A percentile compares a stretch with the other conserved stretches of the same genome.
Evolutionary conservation across 2,329 filamentous ascomycete genomes (phyloP).

Genomic region (Massarina eburnea): DNA sequence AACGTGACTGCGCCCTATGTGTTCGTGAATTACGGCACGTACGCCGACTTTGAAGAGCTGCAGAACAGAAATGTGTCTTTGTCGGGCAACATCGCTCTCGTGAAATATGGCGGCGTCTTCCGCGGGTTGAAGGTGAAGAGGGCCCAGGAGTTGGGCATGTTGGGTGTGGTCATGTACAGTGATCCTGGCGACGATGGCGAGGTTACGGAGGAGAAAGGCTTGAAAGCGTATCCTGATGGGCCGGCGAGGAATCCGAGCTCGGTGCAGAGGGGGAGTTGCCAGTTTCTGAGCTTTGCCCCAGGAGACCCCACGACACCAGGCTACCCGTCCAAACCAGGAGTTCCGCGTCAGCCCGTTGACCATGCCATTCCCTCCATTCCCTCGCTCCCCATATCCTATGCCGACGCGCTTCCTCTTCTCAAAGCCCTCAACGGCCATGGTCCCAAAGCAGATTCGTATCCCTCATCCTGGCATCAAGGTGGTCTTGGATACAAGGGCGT

Average conservation of each 20-base stretch:
- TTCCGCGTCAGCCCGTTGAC: slow-evolving; percentile 70
- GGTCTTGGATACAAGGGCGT: slow-evolving; percentile 80
- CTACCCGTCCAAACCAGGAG: slow-evolving; percentile 90
- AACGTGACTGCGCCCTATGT: slow-evolving; percentile 88
- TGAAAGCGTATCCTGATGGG: slow-evolving; percentile 77
- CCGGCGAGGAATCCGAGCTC: slow-evolving; percentile 85
- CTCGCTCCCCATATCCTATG: slow-evolving; percentile 86
- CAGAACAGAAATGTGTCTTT: slow-evolving; percentile 72
- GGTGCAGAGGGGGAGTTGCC: slow-evolving; percentile 84
- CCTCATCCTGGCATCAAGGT: slow-evolving; percentile 69
- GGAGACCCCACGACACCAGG: slow-evolving; percentile 89
- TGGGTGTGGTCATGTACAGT: slow-evolving; percentile 80
- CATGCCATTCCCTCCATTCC: slow-evolving; percentile 79
- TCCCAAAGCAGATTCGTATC: slow-evolving; percentile 73
- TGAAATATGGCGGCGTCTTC: slow-evolving; percentile 84
- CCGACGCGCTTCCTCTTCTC: slow-evolving; percentile 83
- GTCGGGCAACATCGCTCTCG: slow-evolving; percentile 82
- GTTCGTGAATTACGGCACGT: slow-evolving; percentile 90
- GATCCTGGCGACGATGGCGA: slow-evolving; percentile 89
- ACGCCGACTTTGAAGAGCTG: slow-evolving; percentile 81
- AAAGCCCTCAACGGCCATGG: slow-evolving; percentile 88
- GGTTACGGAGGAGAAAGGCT: slow-evolving; percentile 78
- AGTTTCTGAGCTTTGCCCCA: slow-evolving; percentile 60
- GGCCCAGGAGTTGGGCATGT: slow-evolving; percentile 85
- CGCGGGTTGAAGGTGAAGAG: slow-evolving; percentile 90